phyloP scores from a whole-genome alignment of 345 rosid species.

The Raphanus sativus region DNA sequence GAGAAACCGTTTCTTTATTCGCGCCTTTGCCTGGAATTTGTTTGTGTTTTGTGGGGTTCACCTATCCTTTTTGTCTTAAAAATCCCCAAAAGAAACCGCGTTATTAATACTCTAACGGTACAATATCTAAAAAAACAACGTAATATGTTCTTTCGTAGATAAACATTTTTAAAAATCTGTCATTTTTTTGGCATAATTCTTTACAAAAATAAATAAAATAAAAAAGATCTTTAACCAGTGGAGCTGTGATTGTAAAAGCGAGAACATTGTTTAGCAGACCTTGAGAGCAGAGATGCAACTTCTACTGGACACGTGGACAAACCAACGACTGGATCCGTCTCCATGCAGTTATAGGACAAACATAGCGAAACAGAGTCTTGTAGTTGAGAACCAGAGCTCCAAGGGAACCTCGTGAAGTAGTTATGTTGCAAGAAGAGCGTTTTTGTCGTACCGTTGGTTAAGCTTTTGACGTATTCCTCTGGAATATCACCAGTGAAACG shows the following conservation, averaged over 20 bases:
- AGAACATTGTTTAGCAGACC: slow-evolving; percentile 62
- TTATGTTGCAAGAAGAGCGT: slow-evolving; percentile 78
- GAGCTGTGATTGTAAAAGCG: slow-evolving; percentile 43
- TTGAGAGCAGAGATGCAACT: slow-evolving; percentile 41
- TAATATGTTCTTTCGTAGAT: too few relatives aligned
- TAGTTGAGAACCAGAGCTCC: slow-evolving; percentile 41
- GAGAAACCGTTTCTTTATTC: too few relatives aligned
- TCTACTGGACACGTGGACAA: slow-evolving; percentile 36
- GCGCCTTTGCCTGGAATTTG: too few relatives aligned
- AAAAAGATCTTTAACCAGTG: slow-evolving; percentile 19
- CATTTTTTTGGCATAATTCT: background rate
- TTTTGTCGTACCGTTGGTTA: slow-evolving; percentile 47
- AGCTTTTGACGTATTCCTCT: slow-evolving; percentile 52
- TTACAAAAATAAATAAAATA: too few relatives aligned
- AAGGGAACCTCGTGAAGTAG: slow-evolving; percentile 57
- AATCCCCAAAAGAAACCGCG: too few relatives aligned
- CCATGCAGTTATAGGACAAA: slow-evolving; percentile 58
- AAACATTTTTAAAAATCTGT: background rate
- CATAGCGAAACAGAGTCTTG: slow-evolving; percentile 65
- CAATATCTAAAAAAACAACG: too few relatives aligned
- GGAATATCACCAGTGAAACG: slow-evolving; percentile 64
- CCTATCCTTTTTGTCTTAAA: too few relatives aligned
- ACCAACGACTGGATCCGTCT: slow-evolving; percentile 46
- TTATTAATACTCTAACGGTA: too few relatives aligned
- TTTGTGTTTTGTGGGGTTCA: too few relatives aligned